These are phyloP conservation scores for Sanghuangporus baumii DNA, from an alignment of 1,284 basidiomycete species.

Conservation along the genomic window DNA sequence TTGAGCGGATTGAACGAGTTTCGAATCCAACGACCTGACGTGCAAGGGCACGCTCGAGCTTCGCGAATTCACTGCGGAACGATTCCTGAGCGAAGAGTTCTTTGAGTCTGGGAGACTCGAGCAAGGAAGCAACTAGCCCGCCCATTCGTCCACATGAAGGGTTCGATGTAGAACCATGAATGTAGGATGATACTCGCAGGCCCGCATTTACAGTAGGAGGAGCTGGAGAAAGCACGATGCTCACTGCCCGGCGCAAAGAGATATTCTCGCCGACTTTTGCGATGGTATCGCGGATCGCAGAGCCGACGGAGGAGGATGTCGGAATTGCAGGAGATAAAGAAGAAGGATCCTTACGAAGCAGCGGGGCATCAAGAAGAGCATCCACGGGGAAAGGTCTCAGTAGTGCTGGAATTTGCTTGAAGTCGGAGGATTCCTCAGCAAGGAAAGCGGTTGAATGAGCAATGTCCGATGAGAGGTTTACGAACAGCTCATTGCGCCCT, in stretches of 20 bases:
- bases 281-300: slow-evolving; percentile 75
- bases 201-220: slow-evolving; percentile 34
- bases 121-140: slow-evolving; percentile 57
- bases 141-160: slow-evolving; percentile 60
- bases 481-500: slow-evolving; percentile 82
- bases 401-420: slow-evolving; percentile 25
- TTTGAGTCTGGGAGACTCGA: slow-evolving; percentile 43
- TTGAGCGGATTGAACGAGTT: slow-evolving; percentile 51
- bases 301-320: slow-evolving; percentile 50
- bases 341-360: slow-evolving; percentile 42
- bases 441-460: slow-evolving; percentile 85
- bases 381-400: slow-evolving; percentile 45
- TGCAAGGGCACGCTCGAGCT: slow-evolving; percentile 73
- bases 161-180: slow-evolving; percentile 57
- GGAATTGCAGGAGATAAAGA: slow-evolving; percentile 20
- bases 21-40: slow-evolving; percentile 86
- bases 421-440: slow-evolving; percentile 44
- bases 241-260: slow-evolving; percentile 66
- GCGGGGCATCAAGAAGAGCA: slow-evolving; percentile 58
- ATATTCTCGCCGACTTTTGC: slow-evolving; percentile 91
- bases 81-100: slow-evolving; percentile 37
- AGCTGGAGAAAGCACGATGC: slow-evolving; percentile 51
- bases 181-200: slow-evolving; percentile 71
- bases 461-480: slow-evolving; percentile 72
- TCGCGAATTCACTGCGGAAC: slow-evolving; percentile 51